Percentiles rank a stretch among this genome's conserved stretches.
Conservation (phyloP, 2,329 filamentous ascomycete species). For the Hypoxylon sp. region DNA sequence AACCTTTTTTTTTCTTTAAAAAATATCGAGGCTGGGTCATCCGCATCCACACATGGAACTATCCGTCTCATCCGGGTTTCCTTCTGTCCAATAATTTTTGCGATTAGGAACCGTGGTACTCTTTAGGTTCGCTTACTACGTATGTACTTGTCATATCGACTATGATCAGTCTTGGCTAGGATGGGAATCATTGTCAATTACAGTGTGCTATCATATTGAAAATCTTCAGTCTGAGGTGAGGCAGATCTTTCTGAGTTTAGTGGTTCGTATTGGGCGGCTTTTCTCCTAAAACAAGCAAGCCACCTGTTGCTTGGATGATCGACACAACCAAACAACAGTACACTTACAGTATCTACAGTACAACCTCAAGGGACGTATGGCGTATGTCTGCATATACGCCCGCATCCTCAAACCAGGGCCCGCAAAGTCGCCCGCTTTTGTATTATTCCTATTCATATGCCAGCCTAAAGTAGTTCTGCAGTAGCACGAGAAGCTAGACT, state of each 20-base stretch:
- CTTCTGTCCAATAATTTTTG: constrained; percentile 34
- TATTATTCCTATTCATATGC: constrained; percentile 27
- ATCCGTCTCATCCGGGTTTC: constrained; percentile 42
- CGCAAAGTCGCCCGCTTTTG: constrained; percentile 14
- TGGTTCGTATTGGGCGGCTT: constrained; percentile 28
- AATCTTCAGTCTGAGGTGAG: constrained; percentile 18
- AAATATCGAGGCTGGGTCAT: constrained; percentile 40
- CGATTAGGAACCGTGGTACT: constrained; percentile 25
- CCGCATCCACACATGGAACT: constrained; percentile 38
- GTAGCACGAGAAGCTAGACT: constrained; percentile 35
- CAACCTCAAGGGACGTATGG: constrained; percentile 40
- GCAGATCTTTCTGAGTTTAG: constrained; percentile 29
- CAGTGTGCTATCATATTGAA: constrained; percentile 19
- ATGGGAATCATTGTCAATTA: constrained; percentile 18
- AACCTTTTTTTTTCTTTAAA: constrained; percentile 2
- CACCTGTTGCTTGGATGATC: constrained; percentile 31
- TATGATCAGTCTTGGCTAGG: constrained; percentile 6
- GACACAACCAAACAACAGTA: constrained; percentile 27
- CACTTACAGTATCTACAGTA: constrained; percentile 31
- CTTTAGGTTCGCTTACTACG: constrained; percentile 29
- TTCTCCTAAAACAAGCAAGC: constrained; percentile 28
- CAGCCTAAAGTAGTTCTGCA: constrained; percentile 26
- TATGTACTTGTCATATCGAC: constrained; percentile 15
- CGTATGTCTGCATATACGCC: constrained; percentile 28
- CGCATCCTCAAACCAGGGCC: constrained; percentile 23